Conservation (phyloP, 108 stramenopile species). For the Phaeodactylum tricornutum region DNA sequence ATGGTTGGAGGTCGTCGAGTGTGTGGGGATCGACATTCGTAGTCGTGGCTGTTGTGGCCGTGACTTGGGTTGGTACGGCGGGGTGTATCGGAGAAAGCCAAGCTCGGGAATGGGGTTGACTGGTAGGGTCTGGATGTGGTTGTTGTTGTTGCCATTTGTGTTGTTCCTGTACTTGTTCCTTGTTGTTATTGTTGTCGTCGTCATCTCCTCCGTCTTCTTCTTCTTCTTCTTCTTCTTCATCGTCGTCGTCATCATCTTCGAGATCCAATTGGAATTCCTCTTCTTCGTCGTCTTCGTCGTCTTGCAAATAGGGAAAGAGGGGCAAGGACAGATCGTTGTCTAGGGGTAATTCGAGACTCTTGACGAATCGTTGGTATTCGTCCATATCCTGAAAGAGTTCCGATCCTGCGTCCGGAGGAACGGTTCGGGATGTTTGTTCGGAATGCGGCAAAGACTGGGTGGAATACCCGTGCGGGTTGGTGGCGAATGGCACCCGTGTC, state of each 20-base stretch:
- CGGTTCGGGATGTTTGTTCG: no score
- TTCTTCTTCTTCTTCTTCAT: slow-evolving; percentile 22
- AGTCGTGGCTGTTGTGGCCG: no score
- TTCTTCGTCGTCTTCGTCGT: slow-evolving; percentile 16
- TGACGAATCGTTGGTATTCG: slow-evolving; percentile 19
- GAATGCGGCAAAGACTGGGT: no score
- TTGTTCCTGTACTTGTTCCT: not conserved
- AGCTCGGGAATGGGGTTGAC: slow-evolving; percentile 2
- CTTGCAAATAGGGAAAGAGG: slow-evolving; percentile 3
- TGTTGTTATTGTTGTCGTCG: slow-evolving; percentile 6
- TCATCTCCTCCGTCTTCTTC: slow-evolving; percentile 12
- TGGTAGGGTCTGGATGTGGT: slow-evolving; percentile 3
- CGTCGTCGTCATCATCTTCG: slow-evolving; percentile 30
- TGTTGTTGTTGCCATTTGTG: slow-evolving; percentile 1
- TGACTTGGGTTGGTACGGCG: no score
- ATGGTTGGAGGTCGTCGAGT: no score
- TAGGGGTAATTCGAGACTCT: slow-evolving; percentile 6
- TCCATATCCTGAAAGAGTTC: slow-evolving; percentile 11
- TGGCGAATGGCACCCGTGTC: no score
- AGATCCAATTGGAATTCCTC: slow-evolving; percentile 20
- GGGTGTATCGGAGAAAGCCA: no score
- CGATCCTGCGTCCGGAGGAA: no score
- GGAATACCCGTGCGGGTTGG: no score
- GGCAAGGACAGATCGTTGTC: slow-evolving; percentile 7
- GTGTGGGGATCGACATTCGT: no score